Evolutionary conservation across 202 grass and related monocot species (phyloP), one percentile per base, ranked within the genome.

Genomic region (Digitaria exilis): DNA sequence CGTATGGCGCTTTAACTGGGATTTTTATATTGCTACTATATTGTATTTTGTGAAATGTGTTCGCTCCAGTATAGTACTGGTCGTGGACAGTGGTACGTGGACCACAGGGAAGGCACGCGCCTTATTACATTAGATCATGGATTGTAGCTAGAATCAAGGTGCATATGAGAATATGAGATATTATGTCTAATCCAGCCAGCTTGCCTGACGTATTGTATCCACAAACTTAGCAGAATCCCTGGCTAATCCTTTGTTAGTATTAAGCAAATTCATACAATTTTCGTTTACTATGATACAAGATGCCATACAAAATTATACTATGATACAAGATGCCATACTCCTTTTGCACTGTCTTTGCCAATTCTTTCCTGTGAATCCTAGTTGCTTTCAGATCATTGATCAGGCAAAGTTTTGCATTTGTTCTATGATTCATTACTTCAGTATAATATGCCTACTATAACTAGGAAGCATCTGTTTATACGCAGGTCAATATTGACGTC

Each of bases 81-180:
- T 7, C 30, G 9, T 49, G 48, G 57, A 39, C 67, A 51, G 68
- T 24, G 11, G 69, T 61, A 52, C 35, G 7, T 48, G 82, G 82
- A 82, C 87, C 87, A 89, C 71, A n/a, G 58, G 24, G 30, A 42
- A 75, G 77, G 63, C 82, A 71, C 46, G 79, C 73, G 42, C 52
- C 50, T n/a, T 75, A 60, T 43, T 84, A 61, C 77, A 74, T 43
- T 28, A 16, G 29, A 62, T 44, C 78, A 62, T 57, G 67, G 30
- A 52, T 42, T 6, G 63, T 19, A 51, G 44, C 12, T 42, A 35
- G 64, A 71, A 57, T 39, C 73, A 63, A 77, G 63, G 19, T n/a
- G 73, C 73, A 57, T 78, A 21, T 57, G n/a, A n/a, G n/a, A n/a
- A n/a, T n/a, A n/a, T n/a, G 85, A 55, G n/a, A 39, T 39, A 39